Conservation (phyloP, 805 yeast species). For the Brettanomyces sp. region DNA sequence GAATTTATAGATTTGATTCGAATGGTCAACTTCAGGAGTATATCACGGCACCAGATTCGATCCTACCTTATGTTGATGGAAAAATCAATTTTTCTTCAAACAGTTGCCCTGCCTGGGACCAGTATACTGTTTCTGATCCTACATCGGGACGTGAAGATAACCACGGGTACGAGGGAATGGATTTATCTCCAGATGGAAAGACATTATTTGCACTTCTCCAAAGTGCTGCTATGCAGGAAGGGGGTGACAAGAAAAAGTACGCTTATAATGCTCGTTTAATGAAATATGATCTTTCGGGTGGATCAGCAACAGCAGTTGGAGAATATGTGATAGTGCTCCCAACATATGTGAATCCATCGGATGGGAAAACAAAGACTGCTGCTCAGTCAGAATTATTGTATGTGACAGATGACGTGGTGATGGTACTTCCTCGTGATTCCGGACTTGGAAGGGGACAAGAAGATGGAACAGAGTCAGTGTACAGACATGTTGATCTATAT, state of each 20-base stretch:
- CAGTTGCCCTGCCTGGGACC: conserved; percentile 19
- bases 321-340: conserved; percentile 24
- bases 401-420: conserved; percentile 18
- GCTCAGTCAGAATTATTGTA: conserved; percentile 23
- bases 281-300: conserved; percentile 18
- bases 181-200: conserved; percentile 23
- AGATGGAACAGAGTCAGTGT: conserved; percentile 16
- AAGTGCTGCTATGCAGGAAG: conserved; percentile 24
- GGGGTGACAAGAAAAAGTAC: conserved; percentile 19
- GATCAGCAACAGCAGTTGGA: conserved; percentile 14
- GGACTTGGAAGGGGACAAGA: conserved; percentile 15
- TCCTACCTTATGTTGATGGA: conserved; percentile 20
- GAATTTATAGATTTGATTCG: conserved; percentile 18
- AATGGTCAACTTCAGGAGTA: conserved; percentile 19
- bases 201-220: conserved; percentile 19
- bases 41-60: conserved; percentile 21
- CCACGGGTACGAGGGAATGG: conserved; percentile 25
- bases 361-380: conserved; percentile 20
- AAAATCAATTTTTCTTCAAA: conserved; percentile 17
- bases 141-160: conserved; percentile 21
- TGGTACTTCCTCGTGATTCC: conserved; percentile 24
- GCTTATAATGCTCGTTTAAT: conserved; percentile 17
- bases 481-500: conserved; percentile 22
- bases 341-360: conserved; percentile 13
- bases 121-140: conserved; percentile 15